Conservation (phyloP, 1,139 yeast species). For the Yamadazyma kanchanaburiensis region DNA sequence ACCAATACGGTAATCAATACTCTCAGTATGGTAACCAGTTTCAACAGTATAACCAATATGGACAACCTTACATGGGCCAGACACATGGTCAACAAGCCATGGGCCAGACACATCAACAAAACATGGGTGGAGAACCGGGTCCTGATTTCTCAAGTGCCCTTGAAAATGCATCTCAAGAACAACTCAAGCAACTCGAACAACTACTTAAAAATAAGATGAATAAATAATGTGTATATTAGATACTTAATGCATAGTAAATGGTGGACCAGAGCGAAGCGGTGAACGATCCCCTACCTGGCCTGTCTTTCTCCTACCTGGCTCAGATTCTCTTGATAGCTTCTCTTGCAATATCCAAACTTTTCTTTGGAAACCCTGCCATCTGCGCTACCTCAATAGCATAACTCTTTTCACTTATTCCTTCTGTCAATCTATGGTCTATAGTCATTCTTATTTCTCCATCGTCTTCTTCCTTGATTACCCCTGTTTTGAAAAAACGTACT, state of each 20-base stretch:
- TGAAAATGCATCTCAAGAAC: conserved; percentile 15
- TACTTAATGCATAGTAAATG: too few species aligned
- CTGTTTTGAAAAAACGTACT: conserved; percentile 51
- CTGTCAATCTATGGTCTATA: conserved; percentile 62
- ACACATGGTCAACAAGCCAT: not conserved
- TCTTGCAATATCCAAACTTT: conserved; percentile 53
- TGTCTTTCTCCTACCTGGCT: too few species aligned
- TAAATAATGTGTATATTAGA: conserved; percentile 7
- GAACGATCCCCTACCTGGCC: too few species aligned
- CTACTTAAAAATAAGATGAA: conserved; percentile 22
- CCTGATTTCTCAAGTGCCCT: conserved; percentile 10
- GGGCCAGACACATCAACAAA: not conserved
- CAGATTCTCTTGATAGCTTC: too few species aligned
- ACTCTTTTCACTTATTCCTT: conserved; percentile 74
- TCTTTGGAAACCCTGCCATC: conserved; percentile 76
- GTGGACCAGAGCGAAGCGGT: too few species aligned
- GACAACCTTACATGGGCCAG: not conserved
- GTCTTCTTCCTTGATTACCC: conserved; percentile 27
- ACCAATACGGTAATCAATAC: too few species aligned
- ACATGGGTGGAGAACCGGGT: not conserved
- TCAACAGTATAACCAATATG: not conserved
- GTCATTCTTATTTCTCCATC: conserved; percentile 22
- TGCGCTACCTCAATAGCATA: conserved; percentile 85
- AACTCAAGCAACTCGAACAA: conserved; percentile 29
- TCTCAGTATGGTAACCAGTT: not conserved